phyloP scores from a whole-genome alignment of 2,329 filamentous ascomycete genomes.

The Uncinocarpus reesii region DNA sequence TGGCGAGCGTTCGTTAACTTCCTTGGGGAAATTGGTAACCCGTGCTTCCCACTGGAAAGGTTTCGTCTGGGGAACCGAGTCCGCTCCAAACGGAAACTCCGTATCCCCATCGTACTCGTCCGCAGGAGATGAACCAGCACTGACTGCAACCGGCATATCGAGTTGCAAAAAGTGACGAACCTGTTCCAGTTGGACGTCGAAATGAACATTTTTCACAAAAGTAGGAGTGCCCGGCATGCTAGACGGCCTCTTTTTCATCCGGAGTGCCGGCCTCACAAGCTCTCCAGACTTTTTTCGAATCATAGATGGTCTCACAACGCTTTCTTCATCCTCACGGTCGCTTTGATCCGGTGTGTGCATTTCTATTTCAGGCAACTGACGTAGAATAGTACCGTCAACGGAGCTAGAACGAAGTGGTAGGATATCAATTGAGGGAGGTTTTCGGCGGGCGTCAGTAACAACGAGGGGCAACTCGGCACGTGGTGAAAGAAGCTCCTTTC shows the following conservation, averaged over 20 bases:
- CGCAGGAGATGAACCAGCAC: constrained; percentile 81
- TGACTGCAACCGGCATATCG: constrained; percentile 90
- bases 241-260: constrained; percentile 69
- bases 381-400: constrained; percentile 5
- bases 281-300: constrained; percentile 97
- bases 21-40: constrained; percentile 73
- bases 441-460: constrained; percentile 4
- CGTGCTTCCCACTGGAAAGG: constrained; percentile 78
- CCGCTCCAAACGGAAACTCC: constrained; percentile 73
- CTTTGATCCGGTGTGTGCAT: constrained; percentile 32
- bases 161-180: constrained; percentile 92
- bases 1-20: constrained; percentile 43
- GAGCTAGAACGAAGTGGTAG: constrained; percentile 3
- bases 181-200: constrained; percentile 91
- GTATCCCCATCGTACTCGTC: constrained; percentile 77
- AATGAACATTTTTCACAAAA: constrained; percentile 95
- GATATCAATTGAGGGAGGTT: not conserved
- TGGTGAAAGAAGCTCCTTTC: constrained; percentile 3
- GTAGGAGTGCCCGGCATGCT: constrained; percentile 97
- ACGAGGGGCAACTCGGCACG: constrained; percentile 5
- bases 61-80: constrained; percentile 36
- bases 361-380: constrained; percentile 20
- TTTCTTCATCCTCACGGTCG: constrained; percentile 49
- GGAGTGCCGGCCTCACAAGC: constrained; percentile 81
- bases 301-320: constrained; percentile 68